phyloP scores from a whole-genome alignment of 495 filamentous ascomycete species.

The Sporormia fimetaria region DNA sequence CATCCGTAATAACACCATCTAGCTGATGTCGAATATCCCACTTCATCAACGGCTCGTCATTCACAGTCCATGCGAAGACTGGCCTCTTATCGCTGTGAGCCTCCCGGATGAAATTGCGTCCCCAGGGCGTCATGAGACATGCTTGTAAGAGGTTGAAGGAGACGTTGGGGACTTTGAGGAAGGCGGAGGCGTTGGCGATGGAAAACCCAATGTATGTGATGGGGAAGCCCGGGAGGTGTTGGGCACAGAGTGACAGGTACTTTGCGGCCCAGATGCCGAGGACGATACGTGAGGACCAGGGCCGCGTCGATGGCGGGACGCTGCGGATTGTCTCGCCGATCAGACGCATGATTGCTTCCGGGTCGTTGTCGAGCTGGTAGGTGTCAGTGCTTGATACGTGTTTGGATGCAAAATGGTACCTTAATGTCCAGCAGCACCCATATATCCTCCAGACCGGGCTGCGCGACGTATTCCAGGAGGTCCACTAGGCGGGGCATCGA shows the following conservation, averaged over 20 bases:
- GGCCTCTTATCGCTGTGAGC: slow-evolving; percentile 42
- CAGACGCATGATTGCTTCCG: slow-evolving; percentile 53
- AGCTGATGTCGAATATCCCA: slow-evolving; percentile 50
- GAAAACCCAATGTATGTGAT: slow-evolving; percentile 66
- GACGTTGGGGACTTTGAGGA: slow-evolving; percentile 50
- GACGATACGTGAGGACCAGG: slow-evolving; percentile 62
- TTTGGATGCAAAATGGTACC: slow-evolving; percentile 33
- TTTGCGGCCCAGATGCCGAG: slow-evolving; percentile 68
- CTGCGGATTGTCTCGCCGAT: slow-evolving; percentile 50
- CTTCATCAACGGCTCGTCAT: slow-evolving; percentile 59
- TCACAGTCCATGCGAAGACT: slow-evolving; percentile 78
- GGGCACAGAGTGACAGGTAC: slow-evolving; percentile 47
- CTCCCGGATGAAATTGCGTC: slow-evolving; percentile 52
- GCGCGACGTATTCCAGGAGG: slow-evolving; percentile 56
- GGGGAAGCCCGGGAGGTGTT: slow-evolving; percentile 55
- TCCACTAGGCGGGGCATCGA: slow-evolving; percentile 67
- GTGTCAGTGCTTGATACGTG: slow-evolving; percentile 11
- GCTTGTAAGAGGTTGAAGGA: slow-evolving; percentile 64
- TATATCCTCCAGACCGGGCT: slow-evolving; percentile 47
- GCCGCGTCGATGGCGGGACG: slow-evolving; percentile 36
- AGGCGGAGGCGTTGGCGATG: slow-evolving; percentile 53
- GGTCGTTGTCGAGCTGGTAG: slow-evolving; percentile 58
- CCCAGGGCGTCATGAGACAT: slow-evolving; percentile 51
- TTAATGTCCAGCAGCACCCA: slow-evolving; percentile 91
- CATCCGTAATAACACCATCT: slow-evolving; percentile 49